Evolutionary conservation across 768 basidiomycete species (phyloP).

Genomic region (Aureoboletus auriporus): DNA sequence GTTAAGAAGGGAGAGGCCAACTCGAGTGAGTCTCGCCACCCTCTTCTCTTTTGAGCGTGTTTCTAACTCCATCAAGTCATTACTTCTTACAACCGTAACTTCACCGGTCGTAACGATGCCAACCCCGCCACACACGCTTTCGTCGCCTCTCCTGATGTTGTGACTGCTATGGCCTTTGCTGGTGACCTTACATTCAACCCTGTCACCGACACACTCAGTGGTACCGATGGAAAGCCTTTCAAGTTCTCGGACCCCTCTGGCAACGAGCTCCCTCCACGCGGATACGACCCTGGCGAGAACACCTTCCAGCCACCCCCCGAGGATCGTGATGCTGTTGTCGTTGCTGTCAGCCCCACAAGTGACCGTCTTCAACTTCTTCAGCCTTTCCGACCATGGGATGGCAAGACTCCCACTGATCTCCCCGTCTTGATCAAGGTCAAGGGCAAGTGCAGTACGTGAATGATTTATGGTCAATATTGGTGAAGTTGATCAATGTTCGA

Average conservation of each 20-base stretch:
- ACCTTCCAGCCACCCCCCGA: conserved; percentile 94
- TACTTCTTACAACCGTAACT: conserved; percentile 99
- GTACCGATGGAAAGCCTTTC: conserved; percentile 93
- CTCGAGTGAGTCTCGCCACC: conserved; percentile 73
- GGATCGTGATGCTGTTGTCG: conserved; percentile 78
- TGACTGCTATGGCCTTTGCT: conserved; percentile 95
- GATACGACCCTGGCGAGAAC: conserved; percentile 95
- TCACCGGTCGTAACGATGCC: conserved; percentile 99
- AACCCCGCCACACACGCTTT: conserved; percentile 99
- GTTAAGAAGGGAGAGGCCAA: conserved; percentile 96
- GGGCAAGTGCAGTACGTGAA: conserved; percentile 93
- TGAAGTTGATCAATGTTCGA: conserved; percentile 3
- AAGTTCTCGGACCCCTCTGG: conserved; percentile 93
- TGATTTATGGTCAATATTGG: background rate
- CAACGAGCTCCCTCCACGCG: conserved; percentile 88
- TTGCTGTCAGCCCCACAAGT: conserved; percentile 79
- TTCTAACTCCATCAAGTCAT: conserved; percentile 56
- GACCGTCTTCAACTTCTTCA: conserved; percentile 88
- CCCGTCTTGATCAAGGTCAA: conserved; percentile 97
- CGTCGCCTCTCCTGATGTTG: conserved; percentile 90
- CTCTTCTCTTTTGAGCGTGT: background rate
- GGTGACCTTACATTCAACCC: conserved; percentile 97
- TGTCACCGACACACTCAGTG: conserved; percentile 81
- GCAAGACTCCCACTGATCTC: conserved; percentile 83
- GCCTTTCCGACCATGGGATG: conserved; percentile 92